These are phyloP conservation scores for Mortierella sp. DNA, from an alignment of 371 early-diverging fungal genomes.

Conservation along the genomic window DNA sequence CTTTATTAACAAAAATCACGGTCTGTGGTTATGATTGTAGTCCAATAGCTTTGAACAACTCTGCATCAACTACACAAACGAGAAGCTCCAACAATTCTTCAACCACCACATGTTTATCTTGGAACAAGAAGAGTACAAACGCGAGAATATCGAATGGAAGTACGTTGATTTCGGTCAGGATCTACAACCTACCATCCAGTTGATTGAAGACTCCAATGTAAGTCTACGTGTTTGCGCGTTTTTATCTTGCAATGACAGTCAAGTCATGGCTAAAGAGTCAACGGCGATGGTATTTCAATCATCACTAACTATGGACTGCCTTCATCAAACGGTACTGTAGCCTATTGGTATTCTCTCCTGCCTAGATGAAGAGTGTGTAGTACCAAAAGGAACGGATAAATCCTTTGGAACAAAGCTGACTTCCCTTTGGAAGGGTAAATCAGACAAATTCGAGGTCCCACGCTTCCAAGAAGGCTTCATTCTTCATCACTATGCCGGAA, in stretches of 20 bases:
- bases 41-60: conserved; percentile 99
- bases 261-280: background rate
- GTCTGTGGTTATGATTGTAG: conserved; percentile 38
- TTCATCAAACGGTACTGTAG: conserved; percentile 56
- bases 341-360: conserved; percentile 98
- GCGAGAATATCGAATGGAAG: conserved; percentile 98
- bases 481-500: conserved; percentile 98
- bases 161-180: conserved; percentile 99
- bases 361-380: conserved; percentile 99
- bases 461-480: conserved; percentile 95
- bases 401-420: conserved; percentile 96
- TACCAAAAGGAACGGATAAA: conserved; percentile 98
- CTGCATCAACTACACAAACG: conserved; percentile 99
- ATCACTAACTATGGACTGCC: background rate
- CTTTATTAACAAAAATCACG: background rate
- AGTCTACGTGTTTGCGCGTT: conserved; percentile 23
- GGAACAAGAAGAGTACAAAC: conserved; percentile 98
- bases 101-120: conserved; percentile 99
- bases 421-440: conserved; percentile 88
- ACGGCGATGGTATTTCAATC: conserved; percentile 1
- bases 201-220: conserved; percentile 96
- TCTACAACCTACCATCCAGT: conserved; percentile 98
- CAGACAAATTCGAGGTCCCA: conserved; percentile 87
- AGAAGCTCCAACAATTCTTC: conserved; percentile 99
- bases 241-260: background rate